A percentile compares a stretch with the other conserved stretches of the same genome.
Evolutionary conservation across 2,329 filamentous ascomycete species (phyloP).

Genomic region (Pseudocercospora macadamiae): DNA sequence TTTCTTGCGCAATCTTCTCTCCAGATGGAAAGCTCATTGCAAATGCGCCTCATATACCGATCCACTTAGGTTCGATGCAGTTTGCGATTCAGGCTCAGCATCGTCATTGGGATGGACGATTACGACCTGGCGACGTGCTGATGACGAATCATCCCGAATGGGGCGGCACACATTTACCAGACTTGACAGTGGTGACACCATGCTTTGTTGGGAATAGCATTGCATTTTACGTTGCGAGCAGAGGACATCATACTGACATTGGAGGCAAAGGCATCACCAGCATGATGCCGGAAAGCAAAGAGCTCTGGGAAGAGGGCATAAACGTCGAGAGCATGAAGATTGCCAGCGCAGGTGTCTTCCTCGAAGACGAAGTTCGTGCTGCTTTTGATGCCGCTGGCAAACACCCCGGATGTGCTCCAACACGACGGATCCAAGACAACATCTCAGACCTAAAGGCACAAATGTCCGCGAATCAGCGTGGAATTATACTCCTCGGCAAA

Average conservation of each 20-base stretch:
- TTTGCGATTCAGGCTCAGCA: constrained; percentile 47
- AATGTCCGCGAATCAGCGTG: constrained; percentile 41
- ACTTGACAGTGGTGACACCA: constrained; percentile 48
- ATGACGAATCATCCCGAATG: constrained; percentile 46
- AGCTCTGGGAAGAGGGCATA: constrained; percentile 51
- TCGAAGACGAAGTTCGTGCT: constrained; percentile 39
- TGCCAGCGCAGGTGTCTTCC: constrained; percentile 37
- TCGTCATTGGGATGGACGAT: constrained; percentile 37
- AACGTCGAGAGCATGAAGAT: constrained; percentile 38
- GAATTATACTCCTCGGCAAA: constrained; percentile 39
- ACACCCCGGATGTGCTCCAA: constrained; percentile 38
- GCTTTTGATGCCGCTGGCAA: constrained; percentile 65
- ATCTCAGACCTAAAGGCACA: constrained; percentile 42
- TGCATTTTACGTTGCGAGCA: constrained; percentile 45
- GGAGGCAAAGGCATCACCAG: constrained; percentile 46
- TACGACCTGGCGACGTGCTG: constrained; percentile 45
- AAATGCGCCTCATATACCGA: constrained; percentile 48
- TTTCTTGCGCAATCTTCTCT: constrained; percentile 49
- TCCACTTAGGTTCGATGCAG: constrained; percentile 49
- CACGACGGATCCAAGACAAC: constrained; percentile 40
- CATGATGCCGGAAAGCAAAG: constrained; percentile 48
- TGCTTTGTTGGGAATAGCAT: constrained; percentile 37
- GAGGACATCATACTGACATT: constrained; percentile 47
- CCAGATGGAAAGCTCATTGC: constrained; percentile 47
- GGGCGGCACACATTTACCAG: constrained; percentile 48